A percentile compares a stretch with the other conserved stretches of the same genome.
phyloP scores from a whole-genome alignment of 1,139 yeast species.

The Debaryomyces sp. region DNA sequence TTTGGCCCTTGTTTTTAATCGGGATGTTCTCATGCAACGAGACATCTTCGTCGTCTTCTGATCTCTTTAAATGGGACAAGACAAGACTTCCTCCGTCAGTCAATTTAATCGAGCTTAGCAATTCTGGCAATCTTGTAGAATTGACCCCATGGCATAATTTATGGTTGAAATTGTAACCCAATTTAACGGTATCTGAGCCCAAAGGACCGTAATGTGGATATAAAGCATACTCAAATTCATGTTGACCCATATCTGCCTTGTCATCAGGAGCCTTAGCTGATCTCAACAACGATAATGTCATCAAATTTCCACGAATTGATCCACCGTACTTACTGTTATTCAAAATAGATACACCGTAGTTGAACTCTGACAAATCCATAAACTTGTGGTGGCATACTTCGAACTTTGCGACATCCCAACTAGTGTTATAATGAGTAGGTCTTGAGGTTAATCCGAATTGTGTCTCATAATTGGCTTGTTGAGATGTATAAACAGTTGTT shows the following conservation, averaged over 20 bases:
- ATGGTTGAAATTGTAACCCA: conserved; percentile 82
- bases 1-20: conserved; percentile 41
- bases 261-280: conserved; percentile 93
- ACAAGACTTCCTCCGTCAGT: conserved; percentile 61
- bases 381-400: conserved; percentile 95
- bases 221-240: conserved; percentile 79
- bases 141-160: conserved; percentile 31
- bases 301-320: conserved; percentile 84
- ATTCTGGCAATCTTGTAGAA: conserved; percentile 21
- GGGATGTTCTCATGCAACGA: conserved; percentile 39
- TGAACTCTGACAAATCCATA: conserved; percentile 85
- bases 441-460: conserved; percentile 89
- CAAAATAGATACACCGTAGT: conserved; percentile 84
- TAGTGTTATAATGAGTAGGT: conserved; percentile 91
- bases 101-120: conserved; percentile 27
- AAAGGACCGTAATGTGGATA: conserved; percentile 78
- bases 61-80: conserved; percentile 79
- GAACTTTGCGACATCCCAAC: conserved; percentile 96
- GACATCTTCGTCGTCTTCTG: conserved; percentile 76
- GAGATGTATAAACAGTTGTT: conserved; percentile 73
- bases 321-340: conserved; percentile 92
- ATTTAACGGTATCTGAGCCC: conserved; percentile 63
- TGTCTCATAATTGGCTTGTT: conserved; percentile 81
- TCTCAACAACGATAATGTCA: conserved; percentile 80
- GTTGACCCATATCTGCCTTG: conserved; percentile 90